Evolutionary conservation across 352 stramenopile genomes (phyloP).

Genomic region (Phytophthora sojae): DNA sequence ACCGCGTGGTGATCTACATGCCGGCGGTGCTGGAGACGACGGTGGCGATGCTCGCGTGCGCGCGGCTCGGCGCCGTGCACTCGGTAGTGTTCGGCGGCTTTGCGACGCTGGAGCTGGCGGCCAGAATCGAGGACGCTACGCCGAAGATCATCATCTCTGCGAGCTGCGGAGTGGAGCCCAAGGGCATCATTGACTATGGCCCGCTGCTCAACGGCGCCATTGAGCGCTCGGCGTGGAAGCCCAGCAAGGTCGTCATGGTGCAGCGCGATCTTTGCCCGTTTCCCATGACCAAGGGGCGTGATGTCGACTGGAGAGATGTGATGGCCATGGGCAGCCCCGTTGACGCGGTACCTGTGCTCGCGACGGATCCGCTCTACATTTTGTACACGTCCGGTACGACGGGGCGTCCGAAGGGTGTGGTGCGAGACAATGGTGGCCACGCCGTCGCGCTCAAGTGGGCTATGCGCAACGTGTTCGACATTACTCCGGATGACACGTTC

Average conservation of each 20-base stretch:
- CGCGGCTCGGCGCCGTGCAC: constrained; percentile 95
- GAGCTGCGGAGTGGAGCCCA: constrained; percentile 74
- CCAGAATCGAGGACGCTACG: constrained; percentile 82
- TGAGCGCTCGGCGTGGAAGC: constrained; percentile 62
- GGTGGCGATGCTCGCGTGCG: constrained; percentile 97
- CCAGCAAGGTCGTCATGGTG: constrained; percentile 75
- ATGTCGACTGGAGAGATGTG: constrained; percentile 68
- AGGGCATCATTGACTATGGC: constrained; percentile 83
- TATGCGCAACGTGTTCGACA: constrained; percentile 84
- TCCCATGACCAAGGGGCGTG: constrained; percentile 45
- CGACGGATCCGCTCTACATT: constrained; percentile 80
- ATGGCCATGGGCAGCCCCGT: constrained; percentile 45
- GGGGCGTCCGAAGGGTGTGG: constrained; percentile 78
- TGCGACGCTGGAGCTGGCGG: constrained; percentile 82
- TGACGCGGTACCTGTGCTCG: constrained; percentile 55
- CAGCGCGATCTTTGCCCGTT: constrained; percentile 68
- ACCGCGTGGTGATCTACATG: constrained; percentile 98
- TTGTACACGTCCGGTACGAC: constrained; percentile 85
- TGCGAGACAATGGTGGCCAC: constrained; percentile 80
- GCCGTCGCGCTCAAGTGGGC: constrained; percentile 89
- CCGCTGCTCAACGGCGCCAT: constrained; percentile 77
- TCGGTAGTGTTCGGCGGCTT: constrained; percentile 93
- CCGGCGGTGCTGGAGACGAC: constrained; percentile 96
- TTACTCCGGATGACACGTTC: constrained; percentile 79
- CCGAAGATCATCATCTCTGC: constrained; percentile 84